These are phyloP conservation scores for Globisporangium iwayamae DNA, from an alignment of 352 stramenopile genomes.

Conservation along the genomic window DNA sequence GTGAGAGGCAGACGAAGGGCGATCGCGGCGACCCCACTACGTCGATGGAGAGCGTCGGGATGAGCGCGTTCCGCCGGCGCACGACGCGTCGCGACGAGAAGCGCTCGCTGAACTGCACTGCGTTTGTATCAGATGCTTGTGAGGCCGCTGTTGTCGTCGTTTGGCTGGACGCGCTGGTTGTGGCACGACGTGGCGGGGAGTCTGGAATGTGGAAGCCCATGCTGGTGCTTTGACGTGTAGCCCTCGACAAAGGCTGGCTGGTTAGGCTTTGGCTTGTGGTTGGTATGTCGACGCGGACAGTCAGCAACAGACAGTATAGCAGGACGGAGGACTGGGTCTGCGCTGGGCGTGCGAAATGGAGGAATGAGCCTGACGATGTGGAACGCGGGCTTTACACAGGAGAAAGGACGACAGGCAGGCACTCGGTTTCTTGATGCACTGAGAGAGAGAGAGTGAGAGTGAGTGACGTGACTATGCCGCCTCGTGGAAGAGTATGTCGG, in stretches of 20 bases:
- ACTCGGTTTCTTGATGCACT: background rate
- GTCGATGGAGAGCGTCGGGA: conserved; percentile 44
- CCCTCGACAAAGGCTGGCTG: background rate
- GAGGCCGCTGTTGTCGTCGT: background rate
- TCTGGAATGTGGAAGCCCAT: conserved; percentile 76
- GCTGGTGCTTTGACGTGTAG: background rate
- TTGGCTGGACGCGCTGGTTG: conserved; percentile 18
- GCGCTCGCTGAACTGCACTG: conserved; percentile 11
- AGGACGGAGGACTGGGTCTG: background rate
- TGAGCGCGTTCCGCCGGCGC: conserved; percentile 57
- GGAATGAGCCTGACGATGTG: background rate
- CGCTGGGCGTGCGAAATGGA: background rate
- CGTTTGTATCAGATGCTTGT: background rate
- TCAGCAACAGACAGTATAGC: background rate
- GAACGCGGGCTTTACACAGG: background rate
- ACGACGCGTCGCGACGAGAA: conserved; percentile 13
- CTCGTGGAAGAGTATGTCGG: background rate
- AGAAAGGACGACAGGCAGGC: background rate
- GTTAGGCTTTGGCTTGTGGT: background rate
- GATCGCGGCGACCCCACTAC: conserved; percentile 37
- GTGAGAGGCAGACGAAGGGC: conserved; percentile 33
- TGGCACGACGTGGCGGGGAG: conserved; percentile 23
- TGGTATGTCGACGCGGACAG: background rate
- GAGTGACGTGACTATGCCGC: background rate
- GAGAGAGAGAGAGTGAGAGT: background rate